A percentile compares a stretch with the other conserved stretches of the same genome.
Evolutionary conservation across 768 basidiomycete species (phyloP).

Genomic region (Suillus tomentosus): DNA sequence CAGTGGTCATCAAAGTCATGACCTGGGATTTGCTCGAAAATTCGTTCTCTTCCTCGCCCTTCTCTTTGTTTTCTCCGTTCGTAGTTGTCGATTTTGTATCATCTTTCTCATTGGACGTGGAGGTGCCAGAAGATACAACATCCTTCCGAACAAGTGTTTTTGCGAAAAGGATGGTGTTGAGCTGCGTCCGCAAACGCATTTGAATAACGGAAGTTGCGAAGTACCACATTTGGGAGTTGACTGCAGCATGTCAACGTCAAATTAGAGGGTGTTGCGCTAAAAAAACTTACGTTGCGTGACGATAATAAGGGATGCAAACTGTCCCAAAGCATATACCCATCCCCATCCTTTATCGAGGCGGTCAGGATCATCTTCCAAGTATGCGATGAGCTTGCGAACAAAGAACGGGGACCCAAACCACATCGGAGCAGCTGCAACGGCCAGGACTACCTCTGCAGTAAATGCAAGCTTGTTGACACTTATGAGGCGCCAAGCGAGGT

Average conservation of each 20-base stretch:
- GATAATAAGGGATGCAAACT: slow-evolving; percentile 34
- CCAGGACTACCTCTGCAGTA: slow-evolving; percentile 46
- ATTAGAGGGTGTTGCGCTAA: slow-evolving; percentile 43
- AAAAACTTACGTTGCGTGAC: slow-evolving; percentile 38
- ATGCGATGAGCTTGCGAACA: slow-evolving; percentile 57
- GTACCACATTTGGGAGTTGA: slow-evolving; percentile 72
- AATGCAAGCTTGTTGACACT: slow-evolving; percentile 53
- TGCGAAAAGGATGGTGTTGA: slow-evolving; percentile 82
- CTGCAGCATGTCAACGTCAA: slow-evolving; percentile 32
- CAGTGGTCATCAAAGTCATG: slow-evolving; percentile 96
- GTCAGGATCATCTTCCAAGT: slow-evolving; percentile 63
- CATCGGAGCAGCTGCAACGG: slow-evolving; percentile 56
- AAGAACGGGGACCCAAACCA: slow-evolving; percentile 71
- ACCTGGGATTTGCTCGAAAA: slow-evolving; percentile 76
- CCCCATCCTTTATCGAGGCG: slow-evolving; percentile 67
- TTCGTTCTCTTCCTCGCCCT: slow-evolving; percentile 46
- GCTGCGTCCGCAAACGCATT: slow-evolving; percentile 68
- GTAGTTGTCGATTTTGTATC: slow-evolving; percentile 21
- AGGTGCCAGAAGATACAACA: slow-evolving; percentile 54
- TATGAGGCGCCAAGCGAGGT: slow-evolving; percentile 60
- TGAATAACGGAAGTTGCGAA: slow-evolving; percentile 69
- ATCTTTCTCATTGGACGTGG: slow-evolving; percentile 28
- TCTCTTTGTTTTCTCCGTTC: slow-evolving; percentile 17
- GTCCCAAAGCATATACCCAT: slow-evolving; percentile 64
- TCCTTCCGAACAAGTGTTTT: slow-evolving; percentile 89